Evolutionary conservation across 495 filamentous ascomycete genomes (phyloP), one percentile per base, ranked within the genome.

Genomic region (Penicillium arizonense): DNA sequence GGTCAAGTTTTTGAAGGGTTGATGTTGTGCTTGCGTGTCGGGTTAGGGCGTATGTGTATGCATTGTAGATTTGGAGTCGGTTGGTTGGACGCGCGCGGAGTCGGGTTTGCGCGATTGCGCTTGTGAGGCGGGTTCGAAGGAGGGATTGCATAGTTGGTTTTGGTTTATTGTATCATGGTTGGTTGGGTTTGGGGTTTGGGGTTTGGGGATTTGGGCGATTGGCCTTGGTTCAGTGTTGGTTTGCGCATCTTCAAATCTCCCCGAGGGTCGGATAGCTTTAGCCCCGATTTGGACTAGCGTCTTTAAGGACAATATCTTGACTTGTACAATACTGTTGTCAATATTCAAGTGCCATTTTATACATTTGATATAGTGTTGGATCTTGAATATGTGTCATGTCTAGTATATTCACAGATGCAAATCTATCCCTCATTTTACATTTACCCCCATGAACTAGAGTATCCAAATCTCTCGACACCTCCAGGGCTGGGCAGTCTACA

Each of bases 1-100:
- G 76, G 57, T 90, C 78, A 24, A 91, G 79, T 52, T 64, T 67
- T 39, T 50, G 53, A 16, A 57, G n/a, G 28, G 13, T 45, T 1
- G 56, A 33, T n/a, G 65, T 32, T 5, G 62, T 76, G 28, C 59
- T 58, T 51, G 61, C 41, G 39, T 62, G 53, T 34, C 62, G 56
- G 39, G 57, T 38, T 36, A 55, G 56, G 36, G 54, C 23, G 48
- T 52, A 39, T 21, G 55, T 28, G 23, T 24, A 30, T 30, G 28
- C 28, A 30, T 30, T 30, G 28, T 30, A 30, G 44, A 52, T 45
- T 52, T 53, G 30, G 39, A 53, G 44, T 46, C 41, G 60, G 21
- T 50, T 24, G 28, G 28, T n/a, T 38, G 56, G 53, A 23, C 52
- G 56, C 40, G 53, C 49, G 58, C 51, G 58, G n/a, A 53, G 49